Evolutionary conservation across 164 flowering plant species (phyloP).

Genomic region (Stephania cephalantha): DNA sequence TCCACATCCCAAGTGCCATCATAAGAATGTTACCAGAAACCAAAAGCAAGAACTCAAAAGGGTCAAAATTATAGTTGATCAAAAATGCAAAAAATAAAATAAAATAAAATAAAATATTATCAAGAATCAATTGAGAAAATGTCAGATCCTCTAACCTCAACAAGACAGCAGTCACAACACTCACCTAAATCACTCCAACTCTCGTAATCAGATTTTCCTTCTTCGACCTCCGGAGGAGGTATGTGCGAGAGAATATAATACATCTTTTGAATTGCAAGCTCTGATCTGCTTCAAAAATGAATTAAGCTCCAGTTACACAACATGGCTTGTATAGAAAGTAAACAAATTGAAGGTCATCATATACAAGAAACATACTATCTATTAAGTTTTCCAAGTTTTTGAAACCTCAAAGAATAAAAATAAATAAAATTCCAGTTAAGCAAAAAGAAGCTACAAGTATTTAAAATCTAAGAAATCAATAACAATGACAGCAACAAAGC

Average conservation of each 20-base stretch:
- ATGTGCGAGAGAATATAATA: constrained; percentile 46
- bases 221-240: constrained; percentile 37
- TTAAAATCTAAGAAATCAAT: not conserved
- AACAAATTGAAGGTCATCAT: not conserved
- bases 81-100: not conserved
- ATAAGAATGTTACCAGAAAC: not conserved
- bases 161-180: constrained; percentile 11
- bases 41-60: not conserved
- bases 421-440: not conserved
- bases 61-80: not conserved
- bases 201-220: constrained; percentile 32
- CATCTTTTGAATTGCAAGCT: constrained; percentile 43
- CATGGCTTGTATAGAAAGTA: not conserved
- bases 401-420: not conserved
- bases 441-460: not conserved
- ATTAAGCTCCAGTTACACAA: not conserved
- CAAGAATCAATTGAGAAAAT: constrained; percentile 1
- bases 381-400: not conserved
- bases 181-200: constrained; percentile 77
- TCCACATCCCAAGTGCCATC: not conserved
- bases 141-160: not conserved
- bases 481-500: not conserved
- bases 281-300: constrained; percentile 30
- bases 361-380: not conserved
- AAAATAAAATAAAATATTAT: not conserved